phyloP scores from a whole-genome alignment of 306 rosid genomes.

The Astragalus glycyphyllos region DNA sequence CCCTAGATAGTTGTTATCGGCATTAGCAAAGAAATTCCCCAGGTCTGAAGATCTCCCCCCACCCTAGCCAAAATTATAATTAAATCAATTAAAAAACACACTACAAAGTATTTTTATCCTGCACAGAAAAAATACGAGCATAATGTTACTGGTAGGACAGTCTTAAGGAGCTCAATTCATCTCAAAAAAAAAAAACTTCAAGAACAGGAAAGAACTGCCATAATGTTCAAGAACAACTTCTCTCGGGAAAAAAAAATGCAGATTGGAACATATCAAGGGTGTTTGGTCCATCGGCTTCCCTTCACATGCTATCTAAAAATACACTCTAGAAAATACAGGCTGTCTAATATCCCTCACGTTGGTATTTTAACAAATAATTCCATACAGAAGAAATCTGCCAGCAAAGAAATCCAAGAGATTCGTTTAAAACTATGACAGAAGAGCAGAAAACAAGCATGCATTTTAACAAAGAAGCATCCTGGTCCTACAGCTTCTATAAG shows the following conservation, averaged over 20 bases:
- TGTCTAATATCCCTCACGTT: not conserved
- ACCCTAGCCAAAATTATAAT: slow-evolving; percentile 63
- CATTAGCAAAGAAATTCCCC: slow-evolving; percentile 88
- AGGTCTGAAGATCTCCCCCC: slow-evolving; percentile 79
- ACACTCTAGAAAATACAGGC: not conserved
- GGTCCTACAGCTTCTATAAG: not conserved
- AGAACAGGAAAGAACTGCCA: slow-evolving; percentile 2
- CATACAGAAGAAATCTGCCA: not conserved
- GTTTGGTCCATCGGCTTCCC: not conserved
- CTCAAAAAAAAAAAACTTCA: no score
- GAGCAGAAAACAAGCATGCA: not conserved
- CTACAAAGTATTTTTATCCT: slow-evolving; percentile 20
- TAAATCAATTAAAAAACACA: slow-evolving; percentile 32
- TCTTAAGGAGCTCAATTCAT: slow-evolving; percentile 25
- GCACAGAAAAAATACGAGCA: slow-evolving; percentile 27
- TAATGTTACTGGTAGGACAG: slow-evolving; percentile 18
- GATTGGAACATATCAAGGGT: slow-evolving; percentile 19
- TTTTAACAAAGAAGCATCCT: slow-evolving; percentile 26
- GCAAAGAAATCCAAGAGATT: slow-evolving; percentile 7
- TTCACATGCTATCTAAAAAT: not conserved
- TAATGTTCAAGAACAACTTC: slow-evolving; percentile 26
- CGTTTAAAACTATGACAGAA: slow-evolving; percentile 13
- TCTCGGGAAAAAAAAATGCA: slow-evolving; percentile 15
- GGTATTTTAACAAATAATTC: not conserved
- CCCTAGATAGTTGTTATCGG: slow-evolving; percentile 75